Base-by-base conservation (phyloP, 2,329 filamentous ascomycete genomes). In the Trichophyton mentagrophytes region DNA sequence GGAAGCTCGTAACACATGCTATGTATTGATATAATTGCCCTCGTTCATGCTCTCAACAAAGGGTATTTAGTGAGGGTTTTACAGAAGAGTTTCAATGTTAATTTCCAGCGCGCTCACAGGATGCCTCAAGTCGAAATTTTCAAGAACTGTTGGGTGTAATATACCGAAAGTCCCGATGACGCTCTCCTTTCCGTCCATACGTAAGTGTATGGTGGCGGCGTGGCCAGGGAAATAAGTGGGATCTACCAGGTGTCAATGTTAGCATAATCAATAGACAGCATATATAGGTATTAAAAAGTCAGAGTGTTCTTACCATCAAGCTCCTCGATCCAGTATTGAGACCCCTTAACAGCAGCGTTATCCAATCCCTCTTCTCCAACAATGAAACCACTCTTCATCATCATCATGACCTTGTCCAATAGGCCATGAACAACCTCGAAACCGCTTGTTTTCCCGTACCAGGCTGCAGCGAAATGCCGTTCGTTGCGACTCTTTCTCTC, bases 381-480 rank as follows among this genome's bases (percentile, higher is more conserved):
- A 62, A 93, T 77, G 77, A 96, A 96, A 47, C 85, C 83, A 55
- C 85, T 87, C 70, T 87, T 87, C 63, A 99, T 82, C 92, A 97
- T 97, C 63, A 89, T 78, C 82, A 99, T 87, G 64, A 97, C 77
- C 59, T 93, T 86, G 74, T 99, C 93, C 49, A 99, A 79, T 66
- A 99, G 81, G 61, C 93, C 93, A 76, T 99, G 95, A 2, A 99
- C 90, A 65, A 95, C 80, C 76, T 99, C 93, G 74, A 99, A 99
- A 47, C 95, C 93, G 67, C 87, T 90, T 2, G 85, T 89, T 80
- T 93, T 96, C 70, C 91, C 91, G 75, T 92, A 96, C 82, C 88
- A 96, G 1, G 90, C 91, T 8, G 91, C 93, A n/a, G 89, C 90
- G 73, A 96, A 97, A 77, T 95, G 92, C 61, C 92, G 82, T 79